phyloP scores from a whole-genome alignment of 202 grass and related monocot genomes.

The Setaria italica region DNA sequence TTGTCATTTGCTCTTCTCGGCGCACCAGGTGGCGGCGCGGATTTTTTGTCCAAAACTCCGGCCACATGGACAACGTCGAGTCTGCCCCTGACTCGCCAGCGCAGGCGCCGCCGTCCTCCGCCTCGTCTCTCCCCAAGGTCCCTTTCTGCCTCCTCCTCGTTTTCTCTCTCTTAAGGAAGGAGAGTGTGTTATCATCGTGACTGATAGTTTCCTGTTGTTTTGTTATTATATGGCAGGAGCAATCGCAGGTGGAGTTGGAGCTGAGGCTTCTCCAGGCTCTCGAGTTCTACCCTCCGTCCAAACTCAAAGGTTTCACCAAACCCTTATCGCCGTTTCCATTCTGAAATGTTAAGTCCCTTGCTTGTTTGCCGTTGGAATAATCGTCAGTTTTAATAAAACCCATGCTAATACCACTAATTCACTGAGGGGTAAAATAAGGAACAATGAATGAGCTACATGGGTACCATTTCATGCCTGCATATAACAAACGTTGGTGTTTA shows the following conservation, averaged over 20 bases:
- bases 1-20: neutral
- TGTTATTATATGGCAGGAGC: conserved; percentile 55
- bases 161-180: neutral
- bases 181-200: neutral
- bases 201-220: conserved; percentile 19
- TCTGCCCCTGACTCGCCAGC: conserved; percentile 56
- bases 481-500: neutral
- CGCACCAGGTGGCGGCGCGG: neutral
- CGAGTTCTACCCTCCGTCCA: conserved; percentile 76
- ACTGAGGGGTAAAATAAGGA: neutral
- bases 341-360: neutral
- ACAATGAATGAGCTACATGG: neutral
- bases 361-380: neutral
- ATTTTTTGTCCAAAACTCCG: neutral
- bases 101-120: conserved; percentile 89
- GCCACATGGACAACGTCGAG: conserved; percentile 34
- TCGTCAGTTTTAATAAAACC: neutral
- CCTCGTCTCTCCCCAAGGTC: conserved; percentile 92
- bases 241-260: conserved; percentile 87
- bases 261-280: conserved; percentile 68
- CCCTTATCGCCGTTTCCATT: neutral
- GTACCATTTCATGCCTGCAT: neutral
- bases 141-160: neutral
- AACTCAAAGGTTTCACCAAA: conserved; percentile 63
- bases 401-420: neutral